Base-by-base conservation (phyloP, 2,329 filamentous ascomycete genomes). In the Xylaria sp. region DNA sequence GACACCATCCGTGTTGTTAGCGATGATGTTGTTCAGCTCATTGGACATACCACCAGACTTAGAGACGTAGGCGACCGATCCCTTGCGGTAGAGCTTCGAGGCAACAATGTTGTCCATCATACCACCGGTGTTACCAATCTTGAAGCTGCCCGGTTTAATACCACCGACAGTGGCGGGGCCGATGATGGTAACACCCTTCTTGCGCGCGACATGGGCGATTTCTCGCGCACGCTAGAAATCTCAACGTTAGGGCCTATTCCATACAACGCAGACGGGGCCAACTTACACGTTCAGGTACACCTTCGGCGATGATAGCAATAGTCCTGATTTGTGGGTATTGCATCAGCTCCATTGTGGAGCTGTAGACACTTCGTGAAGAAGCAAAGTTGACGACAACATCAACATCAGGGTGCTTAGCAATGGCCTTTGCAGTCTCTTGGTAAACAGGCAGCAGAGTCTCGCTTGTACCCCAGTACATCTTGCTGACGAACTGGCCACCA, bases 91-190 rank as follows among this genome's bases (percentile, higher is more conserved):
- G 71, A 99, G 93, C 91, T 99, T 99, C 82, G 96, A 98, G 77
- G 96, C 94, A 73, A 99, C 96, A 79, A 99, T 99, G 90, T 99
- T 99, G 90, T 99, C 96, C 96, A 99, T 99, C 96, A 99, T 99
- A 84, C 96, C 96, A 89, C 96, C 96, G 78, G 96, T 99, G 90
- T 99, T 99, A 82, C 96, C 96, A 75, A 99, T 99, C 90, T 98
- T 99, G 92, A 95, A 99, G 82, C 93, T 93, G 83, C 96, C 96
- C 72, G 96, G 96, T 90, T 98, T 99, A 87, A 99, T 98, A 79
- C 96, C 96, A 90, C 96, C 96, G 72, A 99, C 96, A 65, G 96
- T 99, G 78, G 96, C 96, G 73, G 96, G 96, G 74, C 96, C 96
- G 80, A 99, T 98, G 83, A 99, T 99, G 83, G 94, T 98, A 81